phyloP scores from a whole-genome alignment of 805 yeast genomes.

The Metschnikowia borealis region DNA sequence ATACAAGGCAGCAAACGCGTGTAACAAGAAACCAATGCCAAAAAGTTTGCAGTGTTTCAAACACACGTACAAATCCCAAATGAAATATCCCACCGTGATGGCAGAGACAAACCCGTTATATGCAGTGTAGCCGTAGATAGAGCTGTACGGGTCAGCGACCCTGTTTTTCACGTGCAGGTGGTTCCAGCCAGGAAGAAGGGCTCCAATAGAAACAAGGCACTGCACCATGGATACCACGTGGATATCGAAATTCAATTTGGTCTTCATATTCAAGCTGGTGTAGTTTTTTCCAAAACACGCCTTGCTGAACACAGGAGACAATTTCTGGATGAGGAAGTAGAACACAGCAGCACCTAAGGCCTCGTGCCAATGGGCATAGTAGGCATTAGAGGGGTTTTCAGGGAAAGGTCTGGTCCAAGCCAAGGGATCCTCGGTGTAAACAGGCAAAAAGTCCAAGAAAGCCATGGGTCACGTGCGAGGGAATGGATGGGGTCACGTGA shows the following conservation, averaged over 20 bases:
- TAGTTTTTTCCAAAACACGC: slow-evolving; percentile 52
- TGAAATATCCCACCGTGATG: slow-evolving; percentile 76
- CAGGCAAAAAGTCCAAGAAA: slow-evolving; percentile 19
- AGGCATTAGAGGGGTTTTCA: slow-evolving; percentile 37
- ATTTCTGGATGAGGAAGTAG: slow-evolving; percentile 52
- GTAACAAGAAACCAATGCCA: slow-evolving; percentile 78
- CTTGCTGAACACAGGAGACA: slow-evolving; percentile 51
- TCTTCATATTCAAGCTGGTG: slow-evolving; percentile 40
- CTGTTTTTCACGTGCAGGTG: slow-evolving; percentile 44
- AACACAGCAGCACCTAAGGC: slow-evolving; percentile 54
- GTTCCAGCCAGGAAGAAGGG: slow-evolving; percentile 62
- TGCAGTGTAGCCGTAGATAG: slow-evolving; percentile 66
- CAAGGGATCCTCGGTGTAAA: slow-evolving; percentile 39
- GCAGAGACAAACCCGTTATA: slow-evolving; percentile 72
- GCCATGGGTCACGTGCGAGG: neutral
- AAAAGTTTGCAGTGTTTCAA: slow-evolving; percentile 57
- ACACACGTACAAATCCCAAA: slow-evolving; percentile 86
- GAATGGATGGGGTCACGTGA: neutral
- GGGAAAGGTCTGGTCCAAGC: slow-evolving; percentile 46
- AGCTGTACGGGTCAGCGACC: slow-evolving; percentile 36
- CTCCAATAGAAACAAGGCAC: slow-evolving; percentile 57
- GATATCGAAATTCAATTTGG: slow-evolving; percentile 75
- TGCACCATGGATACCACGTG: slow-evolving; percentile 89
- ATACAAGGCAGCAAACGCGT: slow-evolving; percentile 75
- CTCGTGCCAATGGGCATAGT: slow-evolving; percentile 71